These are phyloP conservation scores for Pseudonitzschia multistriata DNA, from an alignment of 108 stramenopile genomes.

Conservation along the genomic window DNA sequence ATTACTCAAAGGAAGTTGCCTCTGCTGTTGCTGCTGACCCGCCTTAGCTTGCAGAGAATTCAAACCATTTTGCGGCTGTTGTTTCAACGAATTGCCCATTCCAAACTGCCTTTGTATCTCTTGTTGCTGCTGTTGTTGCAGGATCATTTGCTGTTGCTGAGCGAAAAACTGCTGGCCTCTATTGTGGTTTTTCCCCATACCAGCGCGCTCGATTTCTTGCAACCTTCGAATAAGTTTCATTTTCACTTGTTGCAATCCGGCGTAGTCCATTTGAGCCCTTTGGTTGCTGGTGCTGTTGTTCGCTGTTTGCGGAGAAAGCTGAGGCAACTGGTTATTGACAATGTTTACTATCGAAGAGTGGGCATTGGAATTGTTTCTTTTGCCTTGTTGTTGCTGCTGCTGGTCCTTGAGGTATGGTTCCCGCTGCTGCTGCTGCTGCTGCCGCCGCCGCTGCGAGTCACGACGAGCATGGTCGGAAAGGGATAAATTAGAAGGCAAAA, in stretches of 20 bases:
- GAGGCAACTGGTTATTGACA: conserved; percentile 8
- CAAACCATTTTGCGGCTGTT: neutral
- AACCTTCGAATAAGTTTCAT: conserved; percentile 22
- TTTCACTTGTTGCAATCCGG: conserved; percentile 20
- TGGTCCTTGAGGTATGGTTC: neutral
- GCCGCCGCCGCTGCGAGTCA: neutral
- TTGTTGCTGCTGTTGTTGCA: conserved; percentile 11
- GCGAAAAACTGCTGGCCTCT: neutral
- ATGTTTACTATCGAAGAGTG: neutral
- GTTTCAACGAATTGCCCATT: neutral
- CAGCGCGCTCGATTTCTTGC: conserved; percentile 19
- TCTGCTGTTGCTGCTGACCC: conserved; percentile 22
- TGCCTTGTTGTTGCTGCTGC: neutral
- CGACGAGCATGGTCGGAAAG: no score
- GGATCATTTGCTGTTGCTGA: conserved; percentile 13
- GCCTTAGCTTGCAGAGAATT: neutral
- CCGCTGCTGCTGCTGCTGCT: conserved; percentile 16
- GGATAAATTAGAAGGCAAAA: no score
- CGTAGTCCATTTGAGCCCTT: neutral
- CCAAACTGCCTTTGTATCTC: neutral
- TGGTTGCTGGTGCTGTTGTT: no score
- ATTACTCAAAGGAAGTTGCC: neutral
- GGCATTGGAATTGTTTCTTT: neutral
- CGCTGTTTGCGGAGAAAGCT: conserved; percentile 1
- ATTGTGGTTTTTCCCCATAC: neutral